Base-by-base conservation (phyloP, 768 basidiomycete species). In the Butyriboletus loyo region DNA sequence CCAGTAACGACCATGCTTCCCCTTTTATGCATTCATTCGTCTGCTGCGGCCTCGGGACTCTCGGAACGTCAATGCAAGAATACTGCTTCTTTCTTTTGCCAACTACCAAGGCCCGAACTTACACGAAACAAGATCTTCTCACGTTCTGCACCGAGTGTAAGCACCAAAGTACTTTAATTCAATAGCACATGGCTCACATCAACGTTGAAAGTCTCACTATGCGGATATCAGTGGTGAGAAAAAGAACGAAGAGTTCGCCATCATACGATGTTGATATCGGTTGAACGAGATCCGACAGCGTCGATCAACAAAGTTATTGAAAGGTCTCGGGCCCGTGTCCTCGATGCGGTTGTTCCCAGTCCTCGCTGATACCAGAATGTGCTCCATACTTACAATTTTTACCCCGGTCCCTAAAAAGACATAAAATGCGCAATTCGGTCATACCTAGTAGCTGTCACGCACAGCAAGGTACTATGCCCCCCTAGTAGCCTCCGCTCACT, bases 1-100 rank as follows among this genome's bases (percentile, higher is more conserved):
- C 31, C 8, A 8, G 28, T 8, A 24, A n/a, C 9, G 13, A 39
- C 17, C 2, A 24, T 40, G 11, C 28, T 11, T 30, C 19, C 13
- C 27, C 13, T 43, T 43, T 57, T 61, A 57, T 58, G 9, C 8
- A 19, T 41, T 22, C 38, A 3, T 30, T 38, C 36, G n/a, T 11
- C 25, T 31, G 34, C 40, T 31, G 3, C n/a, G 1, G 10, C 32
- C 15, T 19, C 6, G 38, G 7, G 47, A 31, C 35, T 27, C 31
- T 42, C 25, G 35, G 42, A 36, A 19, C 11, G 6, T 17, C 10
- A 14, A 27, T n/a, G n/a, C n/a, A n/a, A n/a, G n/a, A 7, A 27
- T 27, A 27, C 4, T 27, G 27, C 27, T n/a, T n/a, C n/a, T n/a
- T n/a, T n/a, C n/a, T n/a, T n/a, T n/a, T n/a, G n/a, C n/a, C n/a